Conservation (phyloP, 495 filamentous ascomycete genomes). For the Aspergillus campestris region DNA sequence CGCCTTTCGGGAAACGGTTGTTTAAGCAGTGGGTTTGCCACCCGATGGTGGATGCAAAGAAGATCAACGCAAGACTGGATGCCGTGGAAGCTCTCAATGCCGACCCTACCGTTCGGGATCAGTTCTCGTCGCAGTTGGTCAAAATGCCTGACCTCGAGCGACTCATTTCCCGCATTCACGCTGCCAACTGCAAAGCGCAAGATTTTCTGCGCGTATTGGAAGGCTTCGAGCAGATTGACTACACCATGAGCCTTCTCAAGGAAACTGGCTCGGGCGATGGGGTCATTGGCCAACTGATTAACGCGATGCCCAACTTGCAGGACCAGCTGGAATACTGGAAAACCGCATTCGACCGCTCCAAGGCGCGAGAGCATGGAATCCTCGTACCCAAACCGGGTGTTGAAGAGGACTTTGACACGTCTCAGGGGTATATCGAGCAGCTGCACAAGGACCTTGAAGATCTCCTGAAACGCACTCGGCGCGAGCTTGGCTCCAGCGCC, state of each 20-base stretch:
- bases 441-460: slow-evolving; percentile 63
- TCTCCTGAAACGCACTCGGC: slow-evolving; percentile 61
- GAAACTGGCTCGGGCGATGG: slow-evolving; percentile 63
- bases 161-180: slow-evolving; percentile 90
- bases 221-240: slow-evolving; percentile 95
- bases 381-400: slow-evolving; percentile 85
- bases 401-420: slow-evolving; percentile 86
- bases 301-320: slow-evolving; percentile 74
- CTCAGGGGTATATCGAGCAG: slow-evolving; percentile 65
- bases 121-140: slow-evolving; percentile 74
- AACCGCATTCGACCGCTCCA: slow-evolving; percentile 79
- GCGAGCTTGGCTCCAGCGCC: slow-evolving; percentile 55
- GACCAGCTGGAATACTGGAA: slow-evolving; percentile 77
- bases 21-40: slow-evolving; percentile 98
- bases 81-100: slow-evolving; percentile 90
- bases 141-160: slow-evolving; percentile 94
- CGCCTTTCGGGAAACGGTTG: slow-evolving; percentile 93
- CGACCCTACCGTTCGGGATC: slow-evolving; percentile 65
- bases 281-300: slow-evolving; percentile 74
- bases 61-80: slow-evolving; percentile 92
- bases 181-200: slow-evolving; percentile 73
- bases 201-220: slow-evolving; percentile 94
- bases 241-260: slow-evolving; percentile 71
- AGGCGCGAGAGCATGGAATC: slow-evolving; percentile 65
- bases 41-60: slow-evolving; percentile 73